Evolutionary conservation across 192 early-diverging fungal species (phyloP), one percentile per base, ranked within the genome.

Genomic region (Radiomyces spectabilis): DNA sequence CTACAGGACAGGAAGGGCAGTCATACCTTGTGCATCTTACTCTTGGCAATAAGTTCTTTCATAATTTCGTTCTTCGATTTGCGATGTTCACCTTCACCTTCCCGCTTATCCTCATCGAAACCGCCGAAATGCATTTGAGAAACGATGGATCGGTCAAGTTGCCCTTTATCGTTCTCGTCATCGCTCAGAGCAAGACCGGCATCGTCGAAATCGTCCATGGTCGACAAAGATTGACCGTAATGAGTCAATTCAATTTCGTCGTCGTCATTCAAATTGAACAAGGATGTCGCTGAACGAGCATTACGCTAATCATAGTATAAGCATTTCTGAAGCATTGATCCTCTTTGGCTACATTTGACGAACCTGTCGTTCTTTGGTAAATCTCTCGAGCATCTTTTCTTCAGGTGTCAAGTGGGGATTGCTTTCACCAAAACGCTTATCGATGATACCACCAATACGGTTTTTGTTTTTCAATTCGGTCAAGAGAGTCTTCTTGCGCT

Each of bases 21-120:
- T 33, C 22, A 38, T 42, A 76, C 71, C 62, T 97, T 98, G 78
- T 97, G 84, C 57, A 82, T 59, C 70, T 99, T 99, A 73, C 88
- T 92, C 74, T 99, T 99, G 35, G 89, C 88, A 60, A 99, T 98
- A 25, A 99, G 64, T 66, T 99, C 95, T 64, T 88, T 86, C 97
- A 98, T 98, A 35, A 99, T 69, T 72, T 99, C 97, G 26, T 80
- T 81, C 70, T 94, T 94, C 27, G 88, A 82, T 72, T 95, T 97
- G 40, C 65, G 57, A 25, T 52, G 27, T 19, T 61, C 54, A 16
- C 38, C 61, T 9, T 59, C 57, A 8, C 40, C 51, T 30, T 59
- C 69, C 16, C 48, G 26, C 19, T 69, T 44, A 24, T 79, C 62
- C 26, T 75, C 75, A 29, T 85, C 82, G 62, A 94, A 94, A 18